Base-by-base conservation (phyloP, 2,329 filamentous ascomycete species). In the Beauveria varroae region DNA sequence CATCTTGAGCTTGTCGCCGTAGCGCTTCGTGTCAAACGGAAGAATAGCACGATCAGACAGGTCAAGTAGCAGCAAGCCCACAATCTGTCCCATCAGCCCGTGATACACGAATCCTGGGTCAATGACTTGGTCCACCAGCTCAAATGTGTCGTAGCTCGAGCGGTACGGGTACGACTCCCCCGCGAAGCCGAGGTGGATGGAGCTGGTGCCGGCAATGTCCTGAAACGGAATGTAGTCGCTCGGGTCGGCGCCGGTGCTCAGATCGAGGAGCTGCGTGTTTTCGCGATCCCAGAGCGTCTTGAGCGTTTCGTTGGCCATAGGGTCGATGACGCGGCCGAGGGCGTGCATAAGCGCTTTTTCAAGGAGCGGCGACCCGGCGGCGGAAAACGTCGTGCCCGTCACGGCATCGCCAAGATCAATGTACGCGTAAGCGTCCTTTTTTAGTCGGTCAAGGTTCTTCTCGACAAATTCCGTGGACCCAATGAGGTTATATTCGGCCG, bases 381-480 rank as follows among this genome's bases (percentile, higher is more conserved):
- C 93, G 65, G 83, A 82, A 70, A 99, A 91, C 12, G 88, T 80
- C 58, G 79, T 75, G 6, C 95, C 95, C 2, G 84, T 83, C 4
- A 98, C 87, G 40, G 88, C 93, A 1, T 87, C 85, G 71, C 93
- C 93, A 46, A 99, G 86, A 69, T 99, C 99, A 65, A 99, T 80
- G 69, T 99, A 99, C 10, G 90, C 93, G 65, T 91, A 86, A 0
- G 85, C 93, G 67, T 95, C 83, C 20, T 82, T 78, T 47, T 90
- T 87, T 7, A 99, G 80, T 3, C 77, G 73, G 0, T 93, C 86
- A 30, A 91, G 79, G 66, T 93, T 87, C 52, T 89, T 88, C 75
- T 99, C 95, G 51, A 99, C 95, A 69, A 89, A 93, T 73, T 99
- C 95, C 1, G 95, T 98, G 12, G 91, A 96, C 9, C 95, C 95